A percentile compares a stretch with the other conserved stretches of the same genome.
Evolutionary conservation across 306 rosid species (phyloP).

Genomic region (Prunus campanulata): DNA sequence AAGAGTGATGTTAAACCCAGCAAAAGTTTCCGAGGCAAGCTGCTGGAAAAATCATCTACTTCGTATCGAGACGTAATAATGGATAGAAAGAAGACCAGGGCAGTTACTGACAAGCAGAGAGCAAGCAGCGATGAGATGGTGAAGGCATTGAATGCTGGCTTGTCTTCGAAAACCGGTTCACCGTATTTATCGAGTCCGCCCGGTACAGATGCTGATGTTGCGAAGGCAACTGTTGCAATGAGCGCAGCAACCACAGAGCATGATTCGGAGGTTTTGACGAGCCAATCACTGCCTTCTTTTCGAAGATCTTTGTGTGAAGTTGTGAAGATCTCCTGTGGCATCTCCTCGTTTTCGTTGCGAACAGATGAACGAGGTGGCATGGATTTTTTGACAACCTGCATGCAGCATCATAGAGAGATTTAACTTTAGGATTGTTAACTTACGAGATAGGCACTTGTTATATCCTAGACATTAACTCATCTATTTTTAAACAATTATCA

Average conservation of each 20-base stretch:
- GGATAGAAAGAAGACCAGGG: conserved; percentile 36
- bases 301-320: conserved; percentile 26
- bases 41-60: conserved; percentile 32
- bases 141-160: conserved; percentile 22
- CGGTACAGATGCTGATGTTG: conserved; percentile 36
- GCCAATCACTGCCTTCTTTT: conserved; percentile 42
- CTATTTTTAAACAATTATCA: too few relatives aligned
- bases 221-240: conserved; percentile 53
- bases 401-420: too few relatives aligned
- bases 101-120: conserved; percentile 32
- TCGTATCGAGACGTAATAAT: conserved; percentile 45
- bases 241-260: conserved; percentile 65
- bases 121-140: conserved; percentile 22
- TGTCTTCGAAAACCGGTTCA: conserved; percentile 26
- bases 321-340: conserved; percentile 39
- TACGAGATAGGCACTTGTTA: too few relatives aligned
- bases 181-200: conserved; percentile 35
- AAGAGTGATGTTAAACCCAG: conserved; percentile 42
- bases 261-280: conserved; percentile 44
- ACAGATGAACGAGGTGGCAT: conserved; percentile 31
- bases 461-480: too few relatives aligned
- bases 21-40: conserved; percentile 39
- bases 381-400: conserved; percentile 42
- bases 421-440: neutral
- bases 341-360: conserved; percentile 24